A percentile compares a stretch with the other conserved stretches of the same genome.
Evolutionary conservation across 2,329 filamentous ascomycete genomes (phyloP).

Genomic region (Hypocreales sp.): DNA sequence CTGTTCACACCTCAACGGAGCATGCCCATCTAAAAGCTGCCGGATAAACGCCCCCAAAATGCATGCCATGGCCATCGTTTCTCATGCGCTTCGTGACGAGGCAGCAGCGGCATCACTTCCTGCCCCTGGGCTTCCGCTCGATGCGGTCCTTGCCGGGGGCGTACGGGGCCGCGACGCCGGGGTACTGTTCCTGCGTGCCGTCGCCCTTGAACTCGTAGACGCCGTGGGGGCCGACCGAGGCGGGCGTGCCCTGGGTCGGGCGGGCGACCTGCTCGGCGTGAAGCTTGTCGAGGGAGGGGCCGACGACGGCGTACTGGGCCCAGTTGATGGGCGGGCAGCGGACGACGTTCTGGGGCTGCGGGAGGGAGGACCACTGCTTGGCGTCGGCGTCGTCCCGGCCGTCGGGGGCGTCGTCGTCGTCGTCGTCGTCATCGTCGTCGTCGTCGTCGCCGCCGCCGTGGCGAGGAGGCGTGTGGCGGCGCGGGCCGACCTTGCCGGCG

Average conservation of each 20-base stretch:
- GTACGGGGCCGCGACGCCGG: constrained; percentile 42
- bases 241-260: constrained; percentile 42
- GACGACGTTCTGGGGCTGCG: constrained; percentile 66
- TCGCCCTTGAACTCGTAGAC: constrained; percentile 34
- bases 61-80: too few species aligned
- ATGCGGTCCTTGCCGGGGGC: constrained; percentile 35
- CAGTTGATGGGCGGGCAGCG: constrained; percentile 86
- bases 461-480: background rate
- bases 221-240: constrained; percentile 25
- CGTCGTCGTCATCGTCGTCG: constrained; percentile 11
- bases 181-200: constrained; percentile 26
- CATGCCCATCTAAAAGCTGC: too few species aligned
- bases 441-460: constrained; percentile 13
- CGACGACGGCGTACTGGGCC: constrained; percentile 85
- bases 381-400: constrained; percentile 5
- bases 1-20: too few species aligned
- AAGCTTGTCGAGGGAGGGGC: constrained; percentile 61
- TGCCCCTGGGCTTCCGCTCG: constrained; percentile 19
- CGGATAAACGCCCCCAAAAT: too few species aligned
- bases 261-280: constrained; percentile 63
- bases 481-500: constrained; percentile 41
- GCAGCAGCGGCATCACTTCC: constrained; percentile 12
- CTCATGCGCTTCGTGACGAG: too few species aligned
- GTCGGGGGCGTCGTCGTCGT: constrained; percentile 14
- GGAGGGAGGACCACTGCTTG: constrained; percentile 46